These are phyloP conservation scores for Verticillium longisporum DNA, from an alignment of 2,329 filamentous ascomycete species.

Conservation along the genomic window DNA sequence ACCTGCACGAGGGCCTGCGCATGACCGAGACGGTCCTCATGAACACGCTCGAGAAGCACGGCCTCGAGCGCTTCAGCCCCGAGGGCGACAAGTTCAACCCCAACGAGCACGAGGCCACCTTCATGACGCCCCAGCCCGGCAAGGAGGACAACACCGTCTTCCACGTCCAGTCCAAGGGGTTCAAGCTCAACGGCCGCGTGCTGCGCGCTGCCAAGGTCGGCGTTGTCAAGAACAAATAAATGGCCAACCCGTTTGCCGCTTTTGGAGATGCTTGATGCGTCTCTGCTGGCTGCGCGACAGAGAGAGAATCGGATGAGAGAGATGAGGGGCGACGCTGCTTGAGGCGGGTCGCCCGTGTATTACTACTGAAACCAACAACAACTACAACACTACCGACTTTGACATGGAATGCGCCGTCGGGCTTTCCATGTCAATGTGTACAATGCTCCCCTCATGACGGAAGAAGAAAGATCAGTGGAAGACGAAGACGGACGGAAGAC, in stretches of 20 bases:
- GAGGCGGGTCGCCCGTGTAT: neutral
- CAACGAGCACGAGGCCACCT: slow-evolving; percentile 93
- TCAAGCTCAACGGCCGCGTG: slow-evolving; percentile 84
- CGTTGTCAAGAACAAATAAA: slow-evolving; percentile 74
- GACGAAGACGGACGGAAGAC: neutral
- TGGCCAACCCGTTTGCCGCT: neutral
- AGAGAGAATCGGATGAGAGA: neutral
- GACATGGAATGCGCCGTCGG: slow-evolving; percentile 9
- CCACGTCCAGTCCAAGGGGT: slow-evolving; percentile 91
- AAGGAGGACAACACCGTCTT: slow-evolving; percentile 91
- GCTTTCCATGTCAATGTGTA: slow-evolving; percentile 24
- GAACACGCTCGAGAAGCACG: slow-evolving; percentile 86
- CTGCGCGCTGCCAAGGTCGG: slow-evolving; percentile 92
- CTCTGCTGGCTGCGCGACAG: neutral
- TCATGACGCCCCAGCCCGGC: slow-evolving; percentile 79
- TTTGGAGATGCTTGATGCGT: neutral
- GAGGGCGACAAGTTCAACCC: slow-evolving; percentile 86
- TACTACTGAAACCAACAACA: neutral
- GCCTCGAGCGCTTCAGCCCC: slow-evolving; percentile 83
- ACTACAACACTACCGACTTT: neutral
- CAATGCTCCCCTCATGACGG: slow-evolving; percentile 40
- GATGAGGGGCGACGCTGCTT: neutral
- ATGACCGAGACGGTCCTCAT: slow-evolving; percentile 93
- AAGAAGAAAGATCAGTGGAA: slow-evolving; percentile 2
- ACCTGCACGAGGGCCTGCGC: slow-evolving; percentile 81